Percentiles rank a stretch among this genome's conserved stretches.
Conservation (phyloP, 805 yeast species). For the Candida khao-thaluensis region DNA sequence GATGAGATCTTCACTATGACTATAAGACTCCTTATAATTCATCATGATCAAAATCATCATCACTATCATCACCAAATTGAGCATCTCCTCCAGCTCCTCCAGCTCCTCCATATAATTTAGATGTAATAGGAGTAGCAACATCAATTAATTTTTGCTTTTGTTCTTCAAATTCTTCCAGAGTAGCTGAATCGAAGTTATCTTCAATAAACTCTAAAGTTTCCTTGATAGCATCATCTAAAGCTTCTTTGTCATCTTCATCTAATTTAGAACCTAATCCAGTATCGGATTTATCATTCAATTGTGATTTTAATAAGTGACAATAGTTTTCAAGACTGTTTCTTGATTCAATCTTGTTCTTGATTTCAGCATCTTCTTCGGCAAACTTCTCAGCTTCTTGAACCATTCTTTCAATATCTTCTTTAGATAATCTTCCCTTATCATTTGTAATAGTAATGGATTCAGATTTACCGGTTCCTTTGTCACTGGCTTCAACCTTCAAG, state of each 20-base stretch:
- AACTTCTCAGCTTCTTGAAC: conserved; percentile 96
- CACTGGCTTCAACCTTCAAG: conserved; percentile 97
- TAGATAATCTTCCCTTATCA: conserved; percentile 97
- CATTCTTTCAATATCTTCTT: conserved; percentile 97
- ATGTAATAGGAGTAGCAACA: conserved; percentile 87
- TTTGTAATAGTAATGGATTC: conserved; percentile 98
- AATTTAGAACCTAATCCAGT: conserved; percentile 69
- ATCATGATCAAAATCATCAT: conserved; percentile 46
- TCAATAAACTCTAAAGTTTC: conserved; percentile 89
- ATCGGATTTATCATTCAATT: conserved; percentile 35
- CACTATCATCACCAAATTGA: conserved; percentile 43
- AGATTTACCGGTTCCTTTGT: conserved; percentile 97
- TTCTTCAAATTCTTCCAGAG: conserved; percentile 91
- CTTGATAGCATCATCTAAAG: conserved; percentile 79
- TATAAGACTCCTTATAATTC: conserved; percentile 44
- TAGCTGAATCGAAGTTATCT: conserved; percentile 76
- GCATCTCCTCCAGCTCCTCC: conserved; percentile 40
- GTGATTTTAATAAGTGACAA: conserved; percentile 48
- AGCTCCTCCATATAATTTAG: conserved; percentile 64
- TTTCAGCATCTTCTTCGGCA: conserved; percentile 46
- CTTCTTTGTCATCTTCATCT: conserved; percentile 88
- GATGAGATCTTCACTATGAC: conserved; percentile 1
- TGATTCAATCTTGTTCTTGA: conserved; percentile 43
- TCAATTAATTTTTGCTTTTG: conserved; percentile 77
- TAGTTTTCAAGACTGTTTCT: conserved; percentile 47